phyloP scores from a whole-genome alignment of 1,284 basidiomycete species.

The Tylopilus sp. region DNA sequence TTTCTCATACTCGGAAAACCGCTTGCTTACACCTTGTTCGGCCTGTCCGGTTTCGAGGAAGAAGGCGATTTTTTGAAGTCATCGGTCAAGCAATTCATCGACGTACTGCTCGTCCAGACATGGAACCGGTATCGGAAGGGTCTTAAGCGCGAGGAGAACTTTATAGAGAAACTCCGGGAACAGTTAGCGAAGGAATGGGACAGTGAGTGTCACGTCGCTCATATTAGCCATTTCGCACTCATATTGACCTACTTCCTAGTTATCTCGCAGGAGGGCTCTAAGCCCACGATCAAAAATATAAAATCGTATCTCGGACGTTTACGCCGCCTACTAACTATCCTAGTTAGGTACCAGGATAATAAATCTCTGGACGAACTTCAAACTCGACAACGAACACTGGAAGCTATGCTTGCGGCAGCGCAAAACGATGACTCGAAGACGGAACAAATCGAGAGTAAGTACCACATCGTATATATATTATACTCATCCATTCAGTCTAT shows the following conservation, averaged over 20 bases:
- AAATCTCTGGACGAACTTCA: not conserved
- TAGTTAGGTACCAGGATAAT: not conserved
- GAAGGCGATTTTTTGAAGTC: not conserved
- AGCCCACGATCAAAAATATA: not conserved
- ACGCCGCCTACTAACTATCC: not conserved
- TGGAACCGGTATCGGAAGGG: slow-evolving; percentile 4
- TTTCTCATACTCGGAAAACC: not conserved
- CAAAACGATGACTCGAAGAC: not conserved
- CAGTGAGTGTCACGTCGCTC: not conserved
- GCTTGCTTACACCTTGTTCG: not conserved
- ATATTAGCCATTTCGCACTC: too few species aligned
- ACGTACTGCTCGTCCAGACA: not conserved
- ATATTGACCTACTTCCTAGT: not conserved
- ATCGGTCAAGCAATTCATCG: not conserved
- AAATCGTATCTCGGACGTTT: not conserved
- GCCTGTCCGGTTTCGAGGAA: not conserved
- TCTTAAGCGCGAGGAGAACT: not conserved
- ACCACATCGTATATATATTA: too few species aligned
- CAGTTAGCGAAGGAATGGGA: not conserved
- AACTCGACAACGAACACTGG: not conserved
- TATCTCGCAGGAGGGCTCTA: slow-evolving; percentile 2
- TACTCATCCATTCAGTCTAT: too few species aligned
- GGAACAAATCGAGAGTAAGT: not conserved
- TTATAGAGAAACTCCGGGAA: not conserved
- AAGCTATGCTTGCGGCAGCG: not conserved